Evolutionary conservation across 139 green algal genomes (phyloP), one percentile per base, ranked within the genome.

Genomic region (Edaphochlamys debaryana): DNA sequence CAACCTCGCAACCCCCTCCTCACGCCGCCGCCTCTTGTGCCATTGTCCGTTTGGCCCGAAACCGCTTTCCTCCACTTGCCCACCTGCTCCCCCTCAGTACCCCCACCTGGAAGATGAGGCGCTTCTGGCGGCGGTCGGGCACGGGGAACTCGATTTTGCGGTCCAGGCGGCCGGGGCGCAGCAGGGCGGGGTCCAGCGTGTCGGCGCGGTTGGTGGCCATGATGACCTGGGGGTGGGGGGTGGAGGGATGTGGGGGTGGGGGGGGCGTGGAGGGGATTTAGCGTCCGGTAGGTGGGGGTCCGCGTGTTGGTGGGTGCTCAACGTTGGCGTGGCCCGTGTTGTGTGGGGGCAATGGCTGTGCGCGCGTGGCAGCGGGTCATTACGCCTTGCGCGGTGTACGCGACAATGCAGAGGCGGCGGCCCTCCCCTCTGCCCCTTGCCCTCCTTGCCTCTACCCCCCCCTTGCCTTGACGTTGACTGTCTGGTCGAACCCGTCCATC

Each of bases 111-210:
- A 99, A 99, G 22, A 99, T 93, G 9, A 99, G 92, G 15, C 97
- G 96, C 92, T 99, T 99, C 86, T 99, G 97, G 11, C 98, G 89
- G 54, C 98, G 85, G 91, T 99, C 98, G 4, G 98, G 98, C 84
- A 98, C 74, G 8, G 98, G 98, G 94, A 99, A 99, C 92, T 99
- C 98, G 77, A 99, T 99, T 93, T 99, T 99, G 79, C 98, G 92
- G 86, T 99, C 98, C 63, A 99, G 90, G 29, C 98, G 93, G 7
- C 98, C 98, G 8, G 98, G 98, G 20, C 98, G 94, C 68, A 99
- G 92, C 87, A 99, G 91, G 25, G 97, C 97, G 19, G 97, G 97
- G 89, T 99, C 97, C 58, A 99, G 92, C 23, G 97, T 99, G 90
- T 99, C 97, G 4, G 95, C 94, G 15, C 97, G 87, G 92, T 99